Conservation (phyloP, 2,329 filamentous ascomycete species). For the Ustulina deusta region DNA sequence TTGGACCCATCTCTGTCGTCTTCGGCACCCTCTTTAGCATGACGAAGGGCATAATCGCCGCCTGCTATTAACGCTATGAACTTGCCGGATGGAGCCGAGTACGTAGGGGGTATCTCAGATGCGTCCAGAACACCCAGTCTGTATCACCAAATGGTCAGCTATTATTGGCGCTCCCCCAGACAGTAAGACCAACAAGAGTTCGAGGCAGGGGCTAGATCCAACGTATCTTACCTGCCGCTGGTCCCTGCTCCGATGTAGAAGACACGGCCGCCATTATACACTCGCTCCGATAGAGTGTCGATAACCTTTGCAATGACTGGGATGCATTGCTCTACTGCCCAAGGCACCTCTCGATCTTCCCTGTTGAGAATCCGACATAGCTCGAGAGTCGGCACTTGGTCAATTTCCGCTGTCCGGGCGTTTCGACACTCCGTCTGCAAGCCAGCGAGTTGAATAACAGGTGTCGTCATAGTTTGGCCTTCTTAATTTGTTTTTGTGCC, state of each 20-base stretch:
- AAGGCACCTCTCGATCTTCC: conserved; percentile 27
- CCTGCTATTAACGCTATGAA: conserved; percentile 34
- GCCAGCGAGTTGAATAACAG: conserved; percentile 25
- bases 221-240: conserved; percentile 29
- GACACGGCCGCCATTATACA: conserved; percentile 33
- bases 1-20: conserved; percentile 22
- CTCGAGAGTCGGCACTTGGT: conserved; percentile 26
- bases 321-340: conserved; percentile 25
- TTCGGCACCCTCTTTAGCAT: conserved; percentile 34
- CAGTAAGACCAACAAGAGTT: not conserved
- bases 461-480: conserved; percentile 8
- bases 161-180: not conserved
- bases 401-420: conserved; percentile 17
- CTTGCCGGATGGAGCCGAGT: conserved; percentile 24
- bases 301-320: conserved; percentile 31
- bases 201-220: no score
- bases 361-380: conserved; percentile 30
- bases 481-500: not conserved
- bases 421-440: conserved; percentile 33
- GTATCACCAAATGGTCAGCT: conserved; percentile 3
- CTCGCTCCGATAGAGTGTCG: conserved; percentile 27
- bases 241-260: conserved; percentile 37
- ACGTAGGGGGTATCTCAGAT: conserved; percentile 36
- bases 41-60: conserved; percentile 33
- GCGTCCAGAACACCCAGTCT: conserved; percentile 35